Conservation (phyloP, 2,329 filamentous ascomycete species). For the Microdochium trichocladiopsis region DNA sequence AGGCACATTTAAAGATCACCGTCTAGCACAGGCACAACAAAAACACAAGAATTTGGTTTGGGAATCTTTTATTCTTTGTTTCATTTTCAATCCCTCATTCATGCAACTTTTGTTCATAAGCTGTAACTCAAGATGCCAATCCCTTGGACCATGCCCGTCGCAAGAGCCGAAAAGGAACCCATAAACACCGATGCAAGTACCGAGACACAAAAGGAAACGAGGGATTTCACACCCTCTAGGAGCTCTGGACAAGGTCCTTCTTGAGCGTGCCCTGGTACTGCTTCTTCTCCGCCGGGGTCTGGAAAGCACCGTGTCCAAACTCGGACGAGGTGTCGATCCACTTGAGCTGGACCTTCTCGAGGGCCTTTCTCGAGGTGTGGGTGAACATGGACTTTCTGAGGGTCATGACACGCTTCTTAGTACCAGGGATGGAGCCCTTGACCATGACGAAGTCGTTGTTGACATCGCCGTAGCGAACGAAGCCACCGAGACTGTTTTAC, state of each 20-base stretch:
- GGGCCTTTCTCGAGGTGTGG: conserved; percentile 89
- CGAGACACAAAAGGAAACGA: conserved; percentile 35
- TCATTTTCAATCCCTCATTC: conserved; percentile 4
- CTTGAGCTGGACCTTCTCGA: conserved; percentile 99
- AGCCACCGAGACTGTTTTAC: conserved; percentile 77
- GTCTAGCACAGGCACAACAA: too few relatives aligned
- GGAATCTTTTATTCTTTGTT: conserved; percentile 3
- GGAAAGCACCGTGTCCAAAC: conserved; percentile 99
- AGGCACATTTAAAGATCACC: too few relatives aligned
- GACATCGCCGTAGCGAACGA: conserved; percentile 98
- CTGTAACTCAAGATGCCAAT: conserved; percentile 22
- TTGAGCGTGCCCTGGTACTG: conserved; percentile 97
- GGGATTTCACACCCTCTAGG: conserved; percentile 21
- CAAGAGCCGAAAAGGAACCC: conserved; percentile 33
- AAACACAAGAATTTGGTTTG: too few relatives aligned
- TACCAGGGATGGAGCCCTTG: conserved; percentile 96
- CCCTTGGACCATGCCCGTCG: conserved; percentile 21
- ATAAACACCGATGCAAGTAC: conserved; percentile 49
- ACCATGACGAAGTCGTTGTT: conserved; percentile 99
- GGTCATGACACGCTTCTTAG: conserved; percentile 99
- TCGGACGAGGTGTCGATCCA: conserved; percentile 99
- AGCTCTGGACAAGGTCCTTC: conserved; percentile 70
- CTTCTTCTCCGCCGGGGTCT: conserved; percentile 97
- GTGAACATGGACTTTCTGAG: conserved; percentile 98
- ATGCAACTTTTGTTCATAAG: conserved; percentile 25